Base-by-base conservation (phyloP, 2,329 filamentous ascomycete species). In the Sclerotinia nivalis region DNA sequence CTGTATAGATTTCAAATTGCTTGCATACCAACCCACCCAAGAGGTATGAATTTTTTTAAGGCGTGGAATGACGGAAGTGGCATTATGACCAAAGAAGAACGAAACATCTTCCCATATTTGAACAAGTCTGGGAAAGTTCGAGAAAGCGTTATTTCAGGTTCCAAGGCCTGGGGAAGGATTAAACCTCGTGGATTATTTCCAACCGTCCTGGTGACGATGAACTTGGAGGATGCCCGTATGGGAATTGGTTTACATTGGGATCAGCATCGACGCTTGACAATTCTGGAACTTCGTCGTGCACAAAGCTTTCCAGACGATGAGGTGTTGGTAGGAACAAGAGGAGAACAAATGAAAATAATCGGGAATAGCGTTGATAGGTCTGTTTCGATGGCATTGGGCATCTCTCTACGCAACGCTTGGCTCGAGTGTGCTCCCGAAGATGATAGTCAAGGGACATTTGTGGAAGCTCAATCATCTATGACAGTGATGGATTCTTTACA, bases 311-410 rank as follows among this genome's bases (percentile, higher is more conserved):
- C 83, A 0, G 91, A 95, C 69, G 73, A 88, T 8, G 92, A 95
- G 70, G 84, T 94, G 0, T 78, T 96, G 0, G 78, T 94, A 0
- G 92, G 92, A 0, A 75, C 68, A 0, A 78, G 84, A 0, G 13
- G 50, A 0, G 81, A 88, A 1, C 89, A 92, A 76, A 89, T 86
- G 81, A 86, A 84, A 68, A 87, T 92, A 28, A 83, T 94, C 0
- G 93, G 93, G 0, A 96, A 96, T 78, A 92, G 89, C 40, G 92
- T 96, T 0, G 87, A 91, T 3, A 82, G 91, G 12, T 86, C 87
- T 34, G 86, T 92, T 1, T 87, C 91, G 0, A 79, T 93, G 25
- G 87, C 88, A 0, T 77, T 93, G 1, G 92, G 92, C 0, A 75
- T 91, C 6, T 82, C 84, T 13, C 80, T 93, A 18, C 82, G 89